These are phyloP conservation scores for Delonix regia DNA, from an alignment of 306 rosid species.

Conservation along the genomic window DNA sequence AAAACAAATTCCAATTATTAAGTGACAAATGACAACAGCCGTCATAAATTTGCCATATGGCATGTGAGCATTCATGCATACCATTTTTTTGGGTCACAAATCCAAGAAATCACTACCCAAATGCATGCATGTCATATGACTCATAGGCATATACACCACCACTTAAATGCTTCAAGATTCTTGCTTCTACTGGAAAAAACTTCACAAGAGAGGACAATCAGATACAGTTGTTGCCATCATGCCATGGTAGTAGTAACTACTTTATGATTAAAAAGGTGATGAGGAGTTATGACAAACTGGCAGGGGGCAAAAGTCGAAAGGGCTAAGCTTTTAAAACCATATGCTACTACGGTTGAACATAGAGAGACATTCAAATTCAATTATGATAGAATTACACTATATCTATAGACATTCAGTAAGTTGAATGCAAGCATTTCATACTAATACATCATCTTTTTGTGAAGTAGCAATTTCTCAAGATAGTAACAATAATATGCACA, in stretches of 20 bases:
- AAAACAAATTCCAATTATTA: slow-evolving; percentile 15
- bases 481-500: neutral
- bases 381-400: slow-evolving; percentile 6
- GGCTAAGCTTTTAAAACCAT: slow-evolving; percentile 22
- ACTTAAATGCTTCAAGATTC: neutral
- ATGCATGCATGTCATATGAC: slow-evolving; percentile 8
- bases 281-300: neutral
- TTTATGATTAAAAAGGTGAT: neutral
- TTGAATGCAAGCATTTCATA: slow-evolving; percentile 13
- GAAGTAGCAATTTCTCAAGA: slow-evolving; percentile 16
- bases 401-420: neutral
- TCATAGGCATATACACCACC: neutral
- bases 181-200: neutral
- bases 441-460: neutral
- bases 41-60: slow-evolving; percentile 13
- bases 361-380: slow-evolving; percentile 17
- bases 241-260: neutral
- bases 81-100: slow-evolving; percentile 2
- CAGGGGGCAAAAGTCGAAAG: neutral
- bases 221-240: neutral
- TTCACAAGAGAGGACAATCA: neutral
- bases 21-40: neutral
- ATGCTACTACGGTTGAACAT: slow-evolving; percentile 14
- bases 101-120: slow-evolving; percentile 26
- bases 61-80: neutral